Conservation (phyloP, 257 asterid species). For the Jasminum sambac region DNA sequence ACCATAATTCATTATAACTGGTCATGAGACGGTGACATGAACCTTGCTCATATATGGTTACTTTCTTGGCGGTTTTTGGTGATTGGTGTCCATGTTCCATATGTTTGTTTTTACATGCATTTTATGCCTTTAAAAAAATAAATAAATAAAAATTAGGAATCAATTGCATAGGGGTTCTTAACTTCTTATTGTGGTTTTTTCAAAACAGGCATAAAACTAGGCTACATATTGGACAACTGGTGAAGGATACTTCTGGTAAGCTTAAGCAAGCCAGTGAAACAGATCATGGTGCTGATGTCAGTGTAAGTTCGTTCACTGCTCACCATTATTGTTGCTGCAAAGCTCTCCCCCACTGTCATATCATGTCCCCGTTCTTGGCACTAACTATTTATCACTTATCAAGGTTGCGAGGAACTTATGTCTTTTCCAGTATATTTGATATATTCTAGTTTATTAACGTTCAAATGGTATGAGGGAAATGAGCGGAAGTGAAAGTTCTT, state of each 20-base stretch:
- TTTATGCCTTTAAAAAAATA: too few relatives aligned
- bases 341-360: neutral
- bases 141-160: neutral
- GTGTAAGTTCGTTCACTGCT: conserved; percentile 46
- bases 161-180: conserved; percentile 12
- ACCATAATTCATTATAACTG: neutral
- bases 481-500: conserved; percentile 4
- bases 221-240: conserved; percentile 77
- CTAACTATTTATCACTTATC: conserved; percentile 7
- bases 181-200: conserved; percentile 23
- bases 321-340: conserved; percentile 5
- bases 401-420: neutral
- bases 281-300: conserved; percentile 65
- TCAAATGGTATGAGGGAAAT: neutral
- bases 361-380: neutral
- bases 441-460: conserved; percentile 11
- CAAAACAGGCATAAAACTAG: conserved; percentile 79
- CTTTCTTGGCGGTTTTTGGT: neutral
- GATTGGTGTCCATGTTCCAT: neutral
- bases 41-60: neutral
- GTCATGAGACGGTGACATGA: neutral
- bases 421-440: neutral
- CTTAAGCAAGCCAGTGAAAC: conserved; percentile 86
- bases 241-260: conserved; percentile 80
- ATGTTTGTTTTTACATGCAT: neutral